A percentile compares a stretch with the other conserved stretches of the same genome.
These are phyloP conservation scores for Sodiomyces alkalinus DNA, from an alignment of 2,329 filamentous ascomycete genomes.

Conservation along the genomic window DNA sequence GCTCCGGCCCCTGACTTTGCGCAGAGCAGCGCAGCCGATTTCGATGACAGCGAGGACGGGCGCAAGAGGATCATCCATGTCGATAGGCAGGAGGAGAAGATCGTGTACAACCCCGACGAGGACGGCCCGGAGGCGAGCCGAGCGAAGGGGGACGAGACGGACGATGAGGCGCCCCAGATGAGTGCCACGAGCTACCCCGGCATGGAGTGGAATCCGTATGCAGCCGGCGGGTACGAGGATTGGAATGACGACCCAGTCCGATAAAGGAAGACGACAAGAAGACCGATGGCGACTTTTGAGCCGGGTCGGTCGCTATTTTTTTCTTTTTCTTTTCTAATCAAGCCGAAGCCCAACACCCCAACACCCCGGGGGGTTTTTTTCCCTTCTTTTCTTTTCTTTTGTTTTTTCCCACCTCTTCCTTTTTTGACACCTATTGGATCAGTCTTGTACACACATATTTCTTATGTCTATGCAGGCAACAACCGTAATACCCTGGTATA, in stretches of 20 bases:
- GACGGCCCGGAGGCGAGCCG: slow-evolving; percentile 11
- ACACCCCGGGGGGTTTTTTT: background rate
- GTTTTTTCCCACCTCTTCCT: no score
- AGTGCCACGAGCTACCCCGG: slow-evolving; percentile 54
- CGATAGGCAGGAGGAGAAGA: slow-evolving; percentile 37
- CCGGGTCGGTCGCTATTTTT: no score
- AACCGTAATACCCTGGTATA: background rate
- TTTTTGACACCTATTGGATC: no score
- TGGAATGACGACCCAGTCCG: slow-evolving; percentile 4
- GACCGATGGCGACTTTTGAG: background rate
- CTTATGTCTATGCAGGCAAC: background rate
- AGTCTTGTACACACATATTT: background rate
- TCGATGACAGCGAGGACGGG: slow-evolving; percentile 27
- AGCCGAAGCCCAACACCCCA: no score
- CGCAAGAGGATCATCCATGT: slow-evolving; percentile 27
- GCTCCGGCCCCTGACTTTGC: slow-evolving; percentile 4
- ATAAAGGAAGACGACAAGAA: background rate
- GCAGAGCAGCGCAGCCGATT: slow-evolving; percentile 15
- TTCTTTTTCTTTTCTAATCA: no score
- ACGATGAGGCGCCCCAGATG: slow-evolving; percentile 41
- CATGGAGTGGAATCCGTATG: slow-evolving; percentile 52
- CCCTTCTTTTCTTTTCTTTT: background rate
- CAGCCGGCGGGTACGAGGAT: slow-evolving; percentile 8
- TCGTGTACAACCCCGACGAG: slow-evolving; percentile 21
- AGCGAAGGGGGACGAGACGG: slow-evolving; percentile 20